Base-by-base conservation (phyloP, 495 filamentous ascomycete species). In the Penicillium lagena region DNA sequence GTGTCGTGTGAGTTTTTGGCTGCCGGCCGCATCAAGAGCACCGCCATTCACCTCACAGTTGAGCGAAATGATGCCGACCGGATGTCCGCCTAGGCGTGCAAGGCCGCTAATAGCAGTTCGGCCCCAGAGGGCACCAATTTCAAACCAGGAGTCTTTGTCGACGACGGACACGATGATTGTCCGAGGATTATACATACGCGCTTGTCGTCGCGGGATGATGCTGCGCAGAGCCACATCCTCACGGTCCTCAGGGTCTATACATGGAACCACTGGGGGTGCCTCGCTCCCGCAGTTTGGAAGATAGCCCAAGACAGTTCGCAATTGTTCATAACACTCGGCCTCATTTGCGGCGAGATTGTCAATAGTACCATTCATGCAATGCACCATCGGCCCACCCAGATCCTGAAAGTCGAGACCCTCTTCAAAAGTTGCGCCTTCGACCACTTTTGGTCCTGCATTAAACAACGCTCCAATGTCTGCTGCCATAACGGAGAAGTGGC, bases 401-500 rank as follows among this genome's bases (percentile, higher is more conserved):
- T 76, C 71, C 34, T 71, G 70, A 43, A 79, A 76, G 14, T 66
- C 70, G 1, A 83, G 65, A 1, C 68, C 76, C 62, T 82, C 77
- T 57, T 82, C 78, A 49, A 80, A 77, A 0, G 78, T 82, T 5
- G 78, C 77, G 15, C 70, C 72, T 37, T 76, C 71, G 11, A 82
- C 80, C 7, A 84, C 79, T 37, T 80, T 75, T 0, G 80, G 79
- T 1, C 80, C 80, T 7, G 80, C 80, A 50, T 82, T 82, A 54
- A 84, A 82, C 7, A 84, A 50, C 2, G 71, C 67, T 0, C 78
- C 80, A 4, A 84, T 65, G 54, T 82, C 77, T 7, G 67, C 77
- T 6, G 79, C 78, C 78, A 83, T 84, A 37, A 84, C 79, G 8
- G 76, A 78, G 53, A 84, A 84, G 50, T 83, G 80, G 42, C 79